These are phyloP conservation scores for Raphanus sativus DNA, from an alignment of 345 rosid genomes.

Conservation along the genomic window DNA sequence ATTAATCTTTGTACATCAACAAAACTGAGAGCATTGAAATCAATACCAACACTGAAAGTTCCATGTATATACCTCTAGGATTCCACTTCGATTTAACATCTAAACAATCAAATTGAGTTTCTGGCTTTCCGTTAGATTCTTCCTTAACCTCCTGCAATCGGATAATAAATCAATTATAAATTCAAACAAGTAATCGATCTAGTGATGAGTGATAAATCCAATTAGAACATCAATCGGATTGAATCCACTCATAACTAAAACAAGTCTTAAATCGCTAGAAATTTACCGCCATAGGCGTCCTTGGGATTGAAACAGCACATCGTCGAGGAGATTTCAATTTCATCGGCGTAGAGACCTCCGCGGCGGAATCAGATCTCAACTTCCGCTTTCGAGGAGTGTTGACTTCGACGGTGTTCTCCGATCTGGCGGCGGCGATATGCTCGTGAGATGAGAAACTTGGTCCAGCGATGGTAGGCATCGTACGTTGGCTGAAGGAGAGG, in stretches of 20 bases:
- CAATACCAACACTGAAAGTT: neutral
- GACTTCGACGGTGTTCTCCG: slow-evolving; percentile 20
- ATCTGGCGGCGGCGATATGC: slow-evolving; percentile 18
- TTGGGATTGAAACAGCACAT: slow-evolving; percentile 24
- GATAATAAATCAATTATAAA: neutral
- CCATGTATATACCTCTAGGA: slow-evolving; percentile 52
- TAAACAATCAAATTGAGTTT: slow-evolving; percentile 25
- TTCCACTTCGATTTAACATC: slow-evolving; percentile 47
- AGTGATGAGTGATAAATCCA: neutral
- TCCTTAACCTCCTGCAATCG: slow-evolving; percentile 32
- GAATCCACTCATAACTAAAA: slow-evolving; percentile 4
- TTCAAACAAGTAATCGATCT: too few species aligned
- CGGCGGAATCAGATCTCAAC: slow-evolving; percentile 49
- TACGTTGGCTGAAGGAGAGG: neutral
- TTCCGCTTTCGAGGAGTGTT: slow-evolving; percentile 48
- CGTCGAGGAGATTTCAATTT: slow-evolving; percentile 50
- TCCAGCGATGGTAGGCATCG: neutral
- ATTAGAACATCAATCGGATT: neutral
- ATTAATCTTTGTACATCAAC: neutral
- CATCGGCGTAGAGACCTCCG: slow-evolving; percentile 29
- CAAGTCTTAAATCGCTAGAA: slow-evolving; percentile 57
- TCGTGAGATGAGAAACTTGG: slow-evolving; percentile 41
- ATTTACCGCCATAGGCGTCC: neutral
- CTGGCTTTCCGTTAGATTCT: slow-evolving; percentile 23
- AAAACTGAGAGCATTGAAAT: neutral